These are phyloP conservation scores for Curvularia sp. DNA, from an alignment of 2,329 filamentous ascomycete species.

Conservation along the genomic window DNA sequence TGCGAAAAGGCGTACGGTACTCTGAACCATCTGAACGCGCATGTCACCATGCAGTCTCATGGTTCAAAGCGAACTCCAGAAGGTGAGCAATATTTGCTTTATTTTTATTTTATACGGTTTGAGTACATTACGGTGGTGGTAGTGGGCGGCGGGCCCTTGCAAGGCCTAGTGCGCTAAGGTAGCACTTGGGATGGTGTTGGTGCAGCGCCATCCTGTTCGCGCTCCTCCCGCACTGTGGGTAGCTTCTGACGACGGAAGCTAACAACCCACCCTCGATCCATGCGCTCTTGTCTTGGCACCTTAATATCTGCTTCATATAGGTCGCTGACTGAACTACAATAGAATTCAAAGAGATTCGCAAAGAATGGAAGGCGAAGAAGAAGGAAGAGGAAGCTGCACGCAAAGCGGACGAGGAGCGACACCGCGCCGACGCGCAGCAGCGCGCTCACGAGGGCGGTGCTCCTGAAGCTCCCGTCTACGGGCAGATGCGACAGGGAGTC, in stretches of 20 bases:
- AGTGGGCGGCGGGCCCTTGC: slow-evolving; percentile 29
- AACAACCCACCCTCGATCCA: slow-evolving; percentile 47
- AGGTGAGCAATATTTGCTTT: slow-evolving; percentile 70
- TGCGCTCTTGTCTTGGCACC: slow-evolving; percentile 49
- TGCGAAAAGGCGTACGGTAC: slow-evolving; percentile 99
- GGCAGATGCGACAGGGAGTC: slow-evolving; percentile 56
- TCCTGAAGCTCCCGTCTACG: slow-evolving; percentile 56
- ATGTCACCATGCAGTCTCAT: slow-evolving; percentile 98
- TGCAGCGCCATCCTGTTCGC: slow-evolving; percentile 58
- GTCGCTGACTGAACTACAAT: slow-evolving; percentile 48
- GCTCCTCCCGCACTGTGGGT: slow-evolving; percentile 60
- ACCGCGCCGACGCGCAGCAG: slow-evolving; percentile 68
- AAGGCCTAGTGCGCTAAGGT: slow-evolving; percentile 43
- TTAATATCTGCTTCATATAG: slow-evolving; percentile 35
- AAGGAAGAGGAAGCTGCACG: slow-evolving; percentile 95
- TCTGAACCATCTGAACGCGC: slow-evolving; percentile 94
- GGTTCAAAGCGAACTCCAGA: slow-evolving; percentile 94
- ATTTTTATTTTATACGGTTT: slow-evolving; percentile 3
- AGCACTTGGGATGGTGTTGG: slow-evolving; percentile 51
- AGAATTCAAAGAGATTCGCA: slow-evolving; percentile 99
- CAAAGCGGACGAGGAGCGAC: slow-evolving; percentile 87
- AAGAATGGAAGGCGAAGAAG: slow-evolving; percentile 99
- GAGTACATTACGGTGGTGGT: background rate
- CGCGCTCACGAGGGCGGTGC: slow-evolving; percentile 60
- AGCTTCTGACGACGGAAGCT: slow-evolving; percentile 57